Evolutionary conservation across 2,329 filamentous ascomycete genomes (phyloP), one percentile per base, ranked within the genome.

Genomic region (Akanthomyces lecanii): DNA sequence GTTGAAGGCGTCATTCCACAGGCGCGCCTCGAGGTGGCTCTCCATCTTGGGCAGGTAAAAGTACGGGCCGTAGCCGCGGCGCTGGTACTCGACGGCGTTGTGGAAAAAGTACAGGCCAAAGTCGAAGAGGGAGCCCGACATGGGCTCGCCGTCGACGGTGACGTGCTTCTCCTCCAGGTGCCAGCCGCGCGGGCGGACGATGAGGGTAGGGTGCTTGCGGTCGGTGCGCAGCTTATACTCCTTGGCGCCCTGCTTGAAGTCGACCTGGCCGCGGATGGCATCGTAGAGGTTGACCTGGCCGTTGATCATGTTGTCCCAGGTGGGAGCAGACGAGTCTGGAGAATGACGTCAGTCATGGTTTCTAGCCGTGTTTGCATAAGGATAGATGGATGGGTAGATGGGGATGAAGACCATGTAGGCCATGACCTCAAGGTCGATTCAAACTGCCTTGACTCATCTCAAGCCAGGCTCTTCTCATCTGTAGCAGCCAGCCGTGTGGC

Each of bases 51-150:
- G 92, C 55, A 97, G 88, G 80, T 97, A 97, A 78, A 97, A 99
- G 86, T 99, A 98, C 64, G 95, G 95, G 59, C 95, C 95, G 68
- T 85, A 83, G 66, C 95, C 95, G 66, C 87, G 86, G 77, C 89
- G 89, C 71, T 96, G 87, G 57, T 94, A 84, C 83, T 97, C 92
- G 72, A 88, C 83, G 67, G 93, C 95, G 77, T 97, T 99, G 87
- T 98, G 92, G 89, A 92, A 98, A 82, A 99, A 98, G 84, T 98
- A 98, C 59, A 98, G 86, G 73, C 95, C 95, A 75, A 98, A 99
- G 80, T 99, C 95, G 77, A 98, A 98, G 64, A 99, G 85, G 66
- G 87, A 86, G 64, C 89, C 95, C 28, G 93, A 97, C 71, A 98
- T 95, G 72, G 95, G 88, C 83, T 97, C 92, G 67, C 93, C 94